Percentiles rank a stretch among this genome's conserved stretches.
Evolutionary conservation across 2,329 filamentous ascomycete genomes (phyloP).

Genomic region (Tolypocladium endophyticum): DNA sequence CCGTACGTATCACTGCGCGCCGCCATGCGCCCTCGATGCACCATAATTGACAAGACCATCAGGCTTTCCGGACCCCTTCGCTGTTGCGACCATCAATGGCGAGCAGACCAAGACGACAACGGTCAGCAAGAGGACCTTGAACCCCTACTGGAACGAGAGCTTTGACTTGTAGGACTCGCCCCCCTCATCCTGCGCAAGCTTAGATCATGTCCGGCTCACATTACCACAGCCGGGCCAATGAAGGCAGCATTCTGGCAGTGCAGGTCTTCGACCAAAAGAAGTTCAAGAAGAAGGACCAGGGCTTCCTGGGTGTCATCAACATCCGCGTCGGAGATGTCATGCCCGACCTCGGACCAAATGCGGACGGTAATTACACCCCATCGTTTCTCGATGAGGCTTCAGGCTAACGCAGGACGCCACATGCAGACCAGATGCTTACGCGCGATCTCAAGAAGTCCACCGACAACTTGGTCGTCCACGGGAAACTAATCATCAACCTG

Average conservation of each 20-base stretch:
- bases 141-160: slow-evolving; percentile 99
- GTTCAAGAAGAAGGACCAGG: slow-evolving; percentile 99
- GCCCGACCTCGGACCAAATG: slow-evolving; percentile 69
- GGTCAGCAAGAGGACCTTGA: slow-evolving; percentile 93
- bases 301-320: slow-evolving; percentile 95
- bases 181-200: slow-evolving; percentile 3
- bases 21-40: not conserved
- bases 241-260: slow-evolving; percentile 93
- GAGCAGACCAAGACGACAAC: slow-evolving; percentile 98
- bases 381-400: slow-evolving; percentile 12
- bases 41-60: slow-evolving; percentile 15
- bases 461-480: slow-evolving; percentile 94
- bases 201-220: not conserved
- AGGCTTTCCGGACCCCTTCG: slow-evolving; percentile 98
- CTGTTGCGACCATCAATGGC: slow-evolving; percentile 91
- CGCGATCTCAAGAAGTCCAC: slow-evolving; percentile 95
- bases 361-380: slow-evolving; percentile 57
- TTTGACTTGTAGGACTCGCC: slow-evolving; percentile 76
- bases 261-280: slow-evolving; percentile 99
- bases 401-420: slow-evolving; percentile 8
- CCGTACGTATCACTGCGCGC: slow-evolving; percentile 50
- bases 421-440: slow-evolving; percentile 95
- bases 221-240: slow-evolving; percentile 63
- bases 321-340: slow-evolving; percentile 91
- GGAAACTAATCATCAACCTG: slow-evolving; percentile 92